Conservation (phyloP, 352 stramenopile species). For the Globisporangium mamillatum region DNA sequence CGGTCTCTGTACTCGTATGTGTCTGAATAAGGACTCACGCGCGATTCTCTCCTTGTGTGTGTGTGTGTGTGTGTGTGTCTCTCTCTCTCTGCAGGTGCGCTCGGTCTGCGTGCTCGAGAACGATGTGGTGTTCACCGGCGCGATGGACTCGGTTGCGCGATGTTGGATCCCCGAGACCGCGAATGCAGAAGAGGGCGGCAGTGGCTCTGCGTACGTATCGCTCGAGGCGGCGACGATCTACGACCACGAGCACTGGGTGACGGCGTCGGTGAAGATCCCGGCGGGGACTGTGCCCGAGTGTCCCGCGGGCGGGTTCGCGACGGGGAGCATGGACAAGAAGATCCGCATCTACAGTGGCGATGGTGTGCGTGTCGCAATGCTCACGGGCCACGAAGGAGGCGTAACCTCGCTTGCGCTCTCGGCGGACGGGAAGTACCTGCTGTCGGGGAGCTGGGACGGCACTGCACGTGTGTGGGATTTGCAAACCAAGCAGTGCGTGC, state of each 20-base stretch:
- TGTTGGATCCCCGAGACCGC: conserved; percentile 42
- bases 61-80: conserved; percentile 6
- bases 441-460: conserved; percentile 84
- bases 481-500: conserved; percentile 40
- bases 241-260: conserved; percentile 85
- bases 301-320: conserved; percentile 54
- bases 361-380: conserved; percentile 33
- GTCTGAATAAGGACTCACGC: conserved; percentile 9
- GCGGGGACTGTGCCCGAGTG: conserved; percentile 21
- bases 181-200: conserved; percentile 11
- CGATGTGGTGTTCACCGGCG: conserved; percentile 61
- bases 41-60: not conserved
- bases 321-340: conserved; percentile 78
- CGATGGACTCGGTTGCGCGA: conserved; percentile 70
- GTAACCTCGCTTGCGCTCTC: conserved; percentile 71
- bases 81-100: conserved; percentile 40
- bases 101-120: conserved; percentile 47
- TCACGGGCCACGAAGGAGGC: conserved; percentile 68
- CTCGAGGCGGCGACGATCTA: conserved; percentile 61
- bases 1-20: not conserved
- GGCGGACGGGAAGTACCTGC: conserved; percentile 33
- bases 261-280: conserved; percentile 43
- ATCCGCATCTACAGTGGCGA: conserved; percentile 63
- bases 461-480: conserved; percentile 76
- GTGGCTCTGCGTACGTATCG: conserved; percentile 26